Conservation (phyloP, 140 eudicot species). For the Bidens hawaiensis region DNA sequence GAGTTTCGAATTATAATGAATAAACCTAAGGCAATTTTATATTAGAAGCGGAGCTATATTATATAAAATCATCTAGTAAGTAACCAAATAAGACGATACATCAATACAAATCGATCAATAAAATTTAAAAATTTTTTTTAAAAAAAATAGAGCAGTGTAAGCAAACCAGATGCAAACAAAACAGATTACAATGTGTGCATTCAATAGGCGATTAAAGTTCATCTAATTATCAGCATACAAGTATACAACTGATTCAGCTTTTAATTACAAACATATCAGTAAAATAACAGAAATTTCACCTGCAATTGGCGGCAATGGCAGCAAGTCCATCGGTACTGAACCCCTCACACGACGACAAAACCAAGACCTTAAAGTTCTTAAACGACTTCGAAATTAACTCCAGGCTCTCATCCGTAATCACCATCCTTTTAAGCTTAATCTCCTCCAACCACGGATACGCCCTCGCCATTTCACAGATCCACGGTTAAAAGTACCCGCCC, state of each 20-base stretch:
- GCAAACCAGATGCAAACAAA: no score
- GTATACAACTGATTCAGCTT: background rate
- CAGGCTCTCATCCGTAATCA: conserved; percentile 69
- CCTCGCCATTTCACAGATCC: background rate
- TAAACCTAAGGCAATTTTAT: no score
- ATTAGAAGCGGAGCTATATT: no score
- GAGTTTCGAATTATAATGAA: no score
- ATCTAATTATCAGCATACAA: background rate
- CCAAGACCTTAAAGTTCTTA: conserved; percentile 57
- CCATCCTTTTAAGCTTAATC: conserved; percentile 82
- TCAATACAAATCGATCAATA: no score
- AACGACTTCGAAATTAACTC: conserved; percentile 65
- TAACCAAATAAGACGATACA: no score
- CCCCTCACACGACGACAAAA: conserved; percentile 79
- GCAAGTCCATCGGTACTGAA: conserved; percentile 80
- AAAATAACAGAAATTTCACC: conserved; percentile 31
- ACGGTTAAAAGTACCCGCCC: conserved; percentile 15
- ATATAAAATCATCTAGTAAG: no score
- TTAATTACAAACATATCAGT: background rate
- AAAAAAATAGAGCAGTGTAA: no score
- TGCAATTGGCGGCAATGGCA: conserved; percentile 86
- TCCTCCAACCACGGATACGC: background rate
- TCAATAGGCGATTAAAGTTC: background rate
- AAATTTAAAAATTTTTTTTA: no score
- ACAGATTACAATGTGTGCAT: no score